Evolutionary conservation across 2,329 filamentous ascomycete genomes (phyloP).

Genomic region (Sporothrix brasiliensis): DNA sequence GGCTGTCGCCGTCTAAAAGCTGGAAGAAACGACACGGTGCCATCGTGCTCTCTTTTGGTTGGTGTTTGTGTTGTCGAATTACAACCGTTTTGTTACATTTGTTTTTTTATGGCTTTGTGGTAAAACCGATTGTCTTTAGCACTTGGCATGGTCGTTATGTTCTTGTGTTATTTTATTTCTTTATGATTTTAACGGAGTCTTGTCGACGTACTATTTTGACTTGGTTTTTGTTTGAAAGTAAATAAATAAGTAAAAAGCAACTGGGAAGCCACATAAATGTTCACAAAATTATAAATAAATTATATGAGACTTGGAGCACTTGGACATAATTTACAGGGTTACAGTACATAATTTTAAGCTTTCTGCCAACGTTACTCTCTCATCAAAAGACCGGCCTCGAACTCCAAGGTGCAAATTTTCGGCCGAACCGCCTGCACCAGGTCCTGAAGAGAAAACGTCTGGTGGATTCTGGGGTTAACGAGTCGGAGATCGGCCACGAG

Average conservation of each 20-base stretch:
- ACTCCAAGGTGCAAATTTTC: conserved; percentile 5
- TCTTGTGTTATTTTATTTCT: background rate
- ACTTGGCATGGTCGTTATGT: too few species aligned
- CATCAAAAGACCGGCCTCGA: background rate
- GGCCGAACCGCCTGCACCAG: background rate
- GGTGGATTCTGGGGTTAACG: background rate
- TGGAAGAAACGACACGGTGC: too few species aligned
- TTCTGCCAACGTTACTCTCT: background rate
- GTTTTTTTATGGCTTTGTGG: too few species aligned
- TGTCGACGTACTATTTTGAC: too few species aligned
- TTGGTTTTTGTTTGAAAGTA: background rate
- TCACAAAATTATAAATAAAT: too few species aligned
- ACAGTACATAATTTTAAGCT: background rate
- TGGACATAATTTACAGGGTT: background rate
- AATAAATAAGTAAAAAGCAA: background rate
- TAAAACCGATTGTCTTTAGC: too few species aligned
- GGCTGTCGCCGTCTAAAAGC: too few species aligned
- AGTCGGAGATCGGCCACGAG: background rate
- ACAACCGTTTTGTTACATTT: too few species aligned
- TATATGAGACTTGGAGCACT: too few species aligned
- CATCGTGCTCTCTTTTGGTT: too few species aligned
- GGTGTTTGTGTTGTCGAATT: too few species aligned
- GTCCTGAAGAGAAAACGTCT: background rate
- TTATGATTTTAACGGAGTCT: background rate
- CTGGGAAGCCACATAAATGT: too few species aligned